Base-by-base conservation (phyloP, 345 rosid species). In the Citrus mangshanensis region DNA sequence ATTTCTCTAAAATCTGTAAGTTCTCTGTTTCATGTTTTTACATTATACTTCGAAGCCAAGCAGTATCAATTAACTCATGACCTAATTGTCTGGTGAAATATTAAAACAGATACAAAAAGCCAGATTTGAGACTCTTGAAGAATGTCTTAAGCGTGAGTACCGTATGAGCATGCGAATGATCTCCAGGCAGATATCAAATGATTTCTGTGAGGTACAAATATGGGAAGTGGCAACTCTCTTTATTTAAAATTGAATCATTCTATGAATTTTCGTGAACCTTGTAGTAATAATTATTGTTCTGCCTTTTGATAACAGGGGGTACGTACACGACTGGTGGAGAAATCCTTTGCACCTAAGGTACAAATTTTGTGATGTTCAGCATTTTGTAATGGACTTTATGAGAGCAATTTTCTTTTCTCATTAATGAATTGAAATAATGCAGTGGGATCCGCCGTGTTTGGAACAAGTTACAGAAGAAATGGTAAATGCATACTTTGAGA, bases 401-500 rank as follows among this genome's bases (percentile, higher is more conserved):
- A 4, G 13, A 46, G 18, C 14, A 46, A 46, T 46, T 46, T 46
- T 46, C 5, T 46, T 12, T 13, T 46, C 18, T 46, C 13, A 12
- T 46, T 46, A 46, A 46, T 46, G 13, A 46, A 46, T 13, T 46
- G 7, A 54, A 54, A 54, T 18, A 46, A 69, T 77, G 75, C 65
- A 80, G 75, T 59, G 75, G 79, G 75, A 80, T 80, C 79, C 82
- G 34, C 79, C 79, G 3, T 68, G 75, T 37, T 75, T 80, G 82
- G 70, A 69, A 7, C 61, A 75, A 80, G 76, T 70, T 12, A 60
- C 76, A 0, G 24, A 76, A 62, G 79, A 80, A 24, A 76, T 80
- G 79, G 76, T 74, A 42, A 56, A 68, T 3, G 78, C 82, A 68
- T 73, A 73, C 18, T 79, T 79, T 80, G 74, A 59, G 28, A 61